These are phyloP conservation scores for Pichia nanzhaoensis DNA, from an alignment of 805 yeast genomes.

Conservation along the genomic window DNA sequence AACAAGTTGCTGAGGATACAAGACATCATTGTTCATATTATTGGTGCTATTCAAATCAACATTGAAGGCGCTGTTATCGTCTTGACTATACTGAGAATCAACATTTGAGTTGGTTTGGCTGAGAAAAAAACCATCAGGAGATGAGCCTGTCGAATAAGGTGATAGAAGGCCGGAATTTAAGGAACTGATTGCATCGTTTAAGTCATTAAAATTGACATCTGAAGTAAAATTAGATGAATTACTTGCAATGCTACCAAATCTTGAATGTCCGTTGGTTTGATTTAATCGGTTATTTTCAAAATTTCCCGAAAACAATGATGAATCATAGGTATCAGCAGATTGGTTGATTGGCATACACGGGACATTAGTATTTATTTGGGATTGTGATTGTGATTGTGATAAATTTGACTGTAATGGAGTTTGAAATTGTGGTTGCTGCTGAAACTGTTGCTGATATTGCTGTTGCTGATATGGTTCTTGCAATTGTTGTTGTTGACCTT, in stretches of 20 bases:
- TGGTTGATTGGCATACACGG: background rate
- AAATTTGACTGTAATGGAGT: slow-evolving; percentile 5
- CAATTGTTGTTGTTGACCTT: background rate
- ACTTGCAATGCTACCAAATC: slow-evolving; percentile 18
- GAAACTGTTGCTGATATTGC: background rate
- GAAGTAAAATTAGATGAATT: slow-evolving; percentile 20
- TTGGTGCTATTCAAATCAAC: slow-evolving; percentile 6
- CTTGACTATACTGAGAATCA: slow-evolving; percentile 15
- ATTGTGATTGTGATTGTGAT: slow-evolving; percentile 5
- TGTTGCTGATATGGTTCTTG: slow-evolving; percentile 1
- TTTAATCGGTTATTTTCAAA: background rate
- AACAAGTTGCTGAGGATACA: slow-evolving; percentile 13
- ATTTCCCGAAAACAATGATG: slow-evolving; percentile 1
- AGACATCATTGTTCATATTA: slow-evolving; percentile 11
- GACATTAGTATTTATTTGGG: background rate
- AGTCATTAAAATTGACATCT: slow-evolving; percentile 26
- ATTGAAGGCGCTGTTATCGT: slow-evolving; percentile 11
- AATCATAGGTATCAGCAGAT: background rate
- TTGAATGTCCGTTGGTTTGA: slow-evolving; percentile 6
- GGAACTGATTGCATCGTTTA: slow-evolving; percentile 27
- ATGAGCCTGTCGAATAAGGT: slow-evolving; percentile 32
- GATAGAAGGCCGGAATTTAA: slow-evolving; percentile 28
- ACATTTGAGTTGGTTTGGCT: slow-evolving; percentile 15
- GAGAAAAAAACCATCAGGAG: slow-evolving; percentile 32
- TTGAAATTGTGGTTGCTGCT: slow-evolving; percentile 10